A percentile compares a stretch with the other conserved stretches of the same genome.
Evolutionary conservation across 2,329 filamentous ascomycete species (phyloP).

Genomic region (Neofusicoccum kwambonambiense): DNA sequence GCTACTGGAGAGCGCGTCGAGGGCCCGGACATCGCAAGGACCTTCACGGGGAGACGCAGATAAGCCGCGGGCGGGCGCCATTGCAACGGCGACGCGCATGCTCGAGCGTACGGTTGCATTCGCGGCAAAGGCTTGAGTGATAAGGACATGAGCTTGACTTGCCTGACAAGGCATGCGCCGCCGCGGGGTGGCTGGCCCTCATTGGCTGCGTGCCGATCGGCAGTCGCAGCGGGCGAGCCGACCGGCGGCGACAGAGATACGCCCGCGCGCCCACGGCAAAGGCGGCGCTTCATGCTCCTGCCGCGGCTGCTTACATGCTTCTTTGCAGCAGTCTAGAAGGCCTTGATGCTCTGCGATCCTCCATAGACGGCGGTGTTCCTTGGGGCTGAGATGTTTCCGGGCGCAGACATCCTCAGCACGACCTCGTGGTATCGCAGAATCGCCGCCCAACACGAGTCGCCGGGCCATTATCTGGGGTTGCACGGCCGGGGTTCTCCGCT

Average conservation of each 20-base stretch:
- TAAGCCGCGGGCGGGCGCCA: background rate
- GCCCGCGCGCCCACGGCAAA: background rate
- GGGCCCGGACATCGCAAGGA: background rate
- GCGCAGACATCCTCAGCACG: too few species aligned
- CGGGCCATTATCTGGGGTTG: conserved; percentile 1
- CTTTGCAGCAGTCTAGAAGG: background rate
- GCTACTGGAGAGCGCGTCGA: background rate
- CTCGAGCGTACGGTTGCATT: background rate
- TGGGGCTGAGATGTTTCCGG: too few species aligned
- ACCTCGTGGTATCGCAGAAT: background rate
- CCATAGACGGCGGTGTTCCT: too few species aligned
- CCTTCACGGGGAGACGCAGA: background rate
- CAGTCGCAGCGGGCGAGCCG: background rate
- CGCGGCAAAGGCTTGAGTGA: background rate
- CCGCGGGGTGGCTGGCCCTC: background rate
- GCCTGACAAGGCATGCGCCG: background rate
- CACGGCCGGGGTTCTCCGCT: conserved; percentile 12
- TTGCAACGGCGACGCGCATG: background rate
- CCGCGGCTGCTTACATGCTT: background rate
- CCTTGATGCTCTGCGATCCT: background rate
- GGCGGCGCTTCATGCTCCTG: background rate
- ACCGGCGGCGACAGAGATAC: background rate
- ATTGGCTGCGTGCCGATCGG: conserved; percentile 2
- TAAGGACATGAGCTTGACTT: conserved; percentile 1
- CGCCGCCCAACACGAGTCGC: too few species aligned